Percentiles rank a stretch among this genome's conserved stretches.
These are phyloP conservation scores for Saccharomycopsis capsularis DNA, from an alignment of 805 yeast genomes.

Conservation along the genomic window DNA sequence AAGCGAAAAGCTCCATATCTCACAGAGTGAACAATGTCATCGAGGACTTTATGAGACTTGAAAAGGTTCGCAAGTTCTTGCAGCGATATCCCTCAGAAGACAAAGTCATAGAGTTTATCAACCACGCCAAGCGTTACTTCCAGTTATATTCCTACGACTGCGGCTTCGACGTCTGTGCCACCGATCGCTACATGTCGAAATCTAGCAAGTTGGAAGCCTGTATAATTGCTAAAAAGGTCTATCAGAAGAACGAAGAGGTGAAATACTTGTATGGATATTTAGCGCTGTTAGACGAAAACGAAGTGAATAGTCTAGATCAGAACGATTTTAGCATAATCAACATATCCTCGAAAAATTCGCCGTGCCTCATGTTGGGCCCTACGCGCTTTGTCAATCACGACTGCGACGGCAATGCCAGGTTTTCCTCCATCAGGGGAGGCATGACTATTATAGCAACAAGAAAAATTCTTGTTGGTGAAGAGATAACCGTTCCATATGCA, in stretches of 20 bases:
- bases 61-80: conserved; percentile 27
- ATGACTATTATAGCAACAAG: conserved; percentile 32
- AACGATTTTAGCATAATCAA: conserved; percentile 39
- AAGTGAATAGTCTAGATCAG: conserved; percentile 28
- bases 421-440: conserved; percentile 27
- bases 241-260: conserved; percentile 29
- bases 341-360: conserved; percentile 29
- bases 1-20: conserved; percentile 1
- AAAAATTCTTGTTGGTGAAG: conserved; percentile 37
- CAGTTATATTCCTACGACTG: conserved; percentile 31
- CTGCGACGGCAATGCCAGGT: conserved; percentile 38
- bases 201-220: conserved; percentile 28
- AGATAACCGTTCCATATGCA: conserved; percentile 39
- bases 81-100: conserved; percentile 22
- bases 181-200: conserved; percentile 32
- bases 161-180: conserved; percentile 37
- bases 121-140: conserved; percentile 33
- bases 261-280: conserved; percentile 33
- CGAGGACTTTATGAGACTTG: conserved; percentile 25
- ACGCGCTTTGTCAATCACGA: conserved; percentile 43
- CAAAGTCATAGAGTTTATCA: conserved; percentile 29
- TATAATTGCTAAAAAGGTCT: conserved; percentile 32
- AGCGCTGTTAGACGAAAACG: conserved; percentile 31
- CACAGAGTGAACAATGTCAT: conserved; percentile 24
- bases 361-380: conserved; percentile 42